Evolutionary conservation across 495 filamentous ascomycete species (phyloP), one percentile per base, ranked within the genome.

Genomic region (Astrocystis sublimbata): DNA sequence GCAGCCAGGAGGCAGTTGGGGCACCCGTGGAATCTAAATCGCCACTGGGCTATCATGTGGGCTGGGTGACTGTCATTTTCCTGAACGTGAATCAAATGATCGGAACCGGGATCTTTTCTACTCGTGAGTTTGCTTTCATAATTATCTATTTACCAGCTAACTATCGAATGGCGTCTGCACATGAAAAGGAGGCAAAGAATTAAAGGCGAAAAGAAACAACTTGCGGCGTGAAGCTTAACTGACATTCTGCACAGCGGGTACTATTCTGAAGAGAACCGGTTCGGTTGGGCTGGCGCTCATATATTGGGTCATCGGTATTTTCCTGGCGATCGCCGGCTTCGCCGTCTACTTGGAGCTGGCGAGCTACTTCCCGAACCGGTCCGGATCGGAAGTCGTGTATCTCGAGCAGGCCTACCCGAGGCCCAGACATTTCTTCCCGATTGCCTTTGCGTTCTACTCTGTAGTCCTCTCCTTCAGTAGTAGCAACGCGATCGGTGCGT

Each of bases 51-150:
- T 87, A 87, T 66, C 69, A 79, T 4, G 86, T 88, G 9, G 80
- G 80, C 3, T 75, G 73, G 10, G 55, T 84, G 51, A 84, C 84
- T 9, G 81, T 84, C 21, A 74, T 87, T 38, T 85, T 85, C 62
- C 69, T 89, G 26, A 89, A 88, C 60, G 64, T 89, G 26, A 85
- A 81, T 62, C 81, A 83, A 68, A 89, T 88, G 85, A 80, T 89
- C 57, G 86, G 86, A 0, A 88, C 86, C 0, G 86, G 86, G 12
- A 79, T 89, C 3, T 89, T 85, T 69, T 86, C 85, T 17, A 88
- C 86, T 6, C 86, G 84, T 86, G 52, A 65, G 83, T 63, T 4
- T 28, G 9, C 31, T 31, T 24, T 42, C 15, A 42, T 42, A 30
- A n/a, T n/a, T n/a, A n/a, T n/a, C n/a, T n/a, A n/a, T n/a, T 42